These are phyloP conservation scores for Kickxella alabastrina DNA, from an alignment of 192 early-diverging fungal genomes.

Conservation along the genomic window DNA sequence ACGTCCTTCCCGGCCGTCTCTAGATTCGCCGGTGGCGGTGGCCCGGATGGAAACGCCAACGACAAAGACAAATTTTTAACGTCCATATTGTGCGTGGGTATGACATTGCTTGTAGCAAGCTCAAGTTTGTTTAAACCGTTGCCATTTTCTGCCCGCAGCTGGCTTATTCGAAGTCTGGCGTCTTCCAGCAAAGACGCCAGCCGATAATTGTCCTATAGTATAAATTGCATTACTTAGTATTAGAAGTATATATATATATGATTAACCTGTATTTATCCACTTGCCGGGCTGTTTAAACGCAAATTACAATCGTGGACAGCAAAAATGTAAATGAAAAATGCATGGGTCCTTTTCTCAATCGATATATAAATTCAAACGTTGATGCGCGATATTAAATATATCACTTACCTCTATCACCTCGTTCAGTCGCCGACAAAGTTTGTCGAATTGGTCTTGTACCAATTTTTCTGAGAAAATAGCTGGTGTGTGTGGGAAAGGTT, in stretches of 20 bases:
- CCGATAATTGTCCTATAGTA: slow-evolving; percentile 31
- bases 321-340: too few species aligned
- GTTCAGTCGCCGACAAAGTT: slow-evolving; percentile 19
- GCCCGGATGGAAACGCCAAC: too few species aligned
- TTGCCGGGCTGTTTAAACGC: too few species aligned
- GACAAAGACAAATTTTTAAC: not conserved
- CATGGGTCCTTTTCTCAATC: too few species aligned
- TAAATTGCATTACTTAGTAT: not conserved
- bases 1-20: not conserved
- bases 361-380: not conserved
- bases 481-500: not conserved
- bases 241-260: not conserved
- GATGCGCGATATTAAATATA: too few species aligned
- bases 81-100: not conserved
- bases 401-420: slow-evolving; percentile 32
- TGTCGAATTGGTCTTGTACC: slow-evolving; percentile 7
- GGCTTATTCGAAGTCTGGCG: slow-evolving; percentile 16
- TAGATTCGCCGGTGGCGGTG: not conserved
- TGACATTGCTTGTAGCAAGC: not conserved
- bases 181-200: slow-evolving; percentile 18
- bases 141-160: slow-evolving; percentile 12
- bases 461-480: not conserved
- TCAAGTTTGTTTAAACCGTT: not conserved
- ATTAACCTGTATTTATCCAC: too few species aligned
- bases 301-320: too few species aligned